A percentile compares a stretch with the other conserved stretches of the same genome.
These are phyloP conservation scores for Diplotaxis tenuifolia DNA, from an alignment of 345 rosid genomes.

Conservation along the genomic window DNA sequence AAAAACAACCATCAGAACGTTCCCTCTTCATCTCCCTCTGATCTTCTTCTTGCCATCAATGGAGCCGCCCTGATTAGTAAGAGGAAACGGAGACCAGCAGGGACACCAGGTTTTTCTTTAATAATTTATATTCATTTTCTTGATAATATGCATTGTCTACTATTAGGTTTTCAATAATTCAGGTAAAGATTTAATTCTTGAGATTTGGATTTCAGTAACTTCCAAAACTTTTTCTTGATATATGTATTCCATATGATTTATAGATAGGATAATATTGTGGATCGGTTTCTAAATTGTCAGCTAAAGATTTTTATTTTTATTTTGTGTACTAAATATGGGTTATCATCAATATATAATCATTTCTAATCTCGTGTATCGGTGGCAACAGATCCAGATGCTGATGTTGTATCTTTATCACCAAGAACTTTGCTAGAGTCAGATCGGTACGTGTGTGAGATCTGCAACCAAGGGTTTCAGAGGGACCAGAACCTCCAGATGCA, in stretches of 20 bases:
- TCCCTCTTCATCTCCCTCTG: slow-evolving; percentile 20
- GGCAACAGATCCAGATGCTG: slow-evolving; percentile 92
- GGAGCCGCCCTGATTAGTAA: slow-evolving; percentile 32
- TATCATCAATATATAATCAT: neutral
- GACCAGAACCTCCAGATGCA: slow-evolving; percentile 99
- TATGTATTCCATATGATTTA: neutral
- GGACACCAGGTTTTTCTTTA: slow-evolving; percentile 65
- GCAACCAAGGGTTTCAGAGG: slow-evolving; percentile 95
- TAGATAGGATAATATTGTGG: neutral
- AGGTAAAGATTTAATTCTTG: neutral
- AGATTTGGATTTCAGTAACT: neutral
- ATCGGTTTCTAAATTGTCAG: neutral
- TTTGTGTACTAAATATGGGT: neutral
- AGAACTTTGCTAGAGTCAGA: slow-evolving; percentile 89
- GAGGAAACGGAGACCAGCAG: slow-evolving; percentile 83
- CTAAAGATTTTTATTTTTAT: neutral
- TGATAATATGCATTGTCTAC: neutral
- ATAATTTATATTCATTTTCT: neutral
- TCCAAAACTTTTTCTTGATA: neutral
- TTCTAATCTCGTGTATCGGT: neutral
- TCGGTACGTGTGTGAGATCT: slow-evolving; percentile 93
- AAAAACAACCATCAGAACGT: slow-evolving; percentile 11
- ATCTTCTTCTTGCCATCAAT: slow-evolving; percentile 26
- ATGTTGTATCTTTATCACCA: slow-evolving; percentile 84
- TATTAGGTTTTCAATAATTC: slow-evolving; percentile 14